Percentiles rank a stretch among this genome's conserved stretches.
Conservation (phyloP, 2,329 filamentous ascomycete genomes). For the Dactylella cylindrospora region DNA sequence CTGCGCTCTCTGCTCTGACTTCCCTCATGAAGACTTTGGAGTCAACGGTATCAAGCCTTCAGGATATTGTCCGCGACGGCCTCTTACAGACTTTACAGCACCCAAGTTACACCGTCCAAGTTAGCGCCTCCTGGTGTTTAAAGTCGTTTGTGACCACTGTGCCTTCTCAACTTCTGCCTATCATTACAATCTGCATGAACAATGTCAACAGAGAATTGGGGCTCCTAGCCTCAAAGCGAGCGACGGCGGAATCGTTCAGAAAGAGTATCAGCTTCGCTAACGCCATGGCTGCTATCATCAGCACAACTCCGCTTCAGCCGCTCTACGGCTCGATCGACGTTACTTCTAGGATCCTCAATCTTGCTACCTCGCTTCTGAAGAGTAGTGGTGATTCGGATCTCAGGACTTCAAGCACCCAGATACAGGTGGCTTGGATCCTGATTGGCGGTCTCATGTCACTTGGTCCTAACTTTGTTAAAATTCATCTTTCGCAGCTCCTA, state of each 20-base stretch:
- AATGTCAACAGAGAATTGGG: slow-evolving; percentile 84
- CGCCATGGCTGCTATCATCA: slow-evolving; percentile 84
- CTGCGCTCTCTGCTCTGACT: slow-evolving; percentile 74
- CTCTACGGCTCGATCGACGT: slow-evolving; percentile 94
- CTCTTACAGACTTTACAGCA: slow-evolving; percentile 89
- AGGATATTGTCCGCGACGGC: slow-evolving; percentile 81
- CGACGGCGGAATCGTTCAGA: slow-evolving; percentile 66
- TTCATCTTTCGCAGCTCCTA: slow-evolving; percentile 89
- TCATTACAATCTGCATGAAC: slow-evolving; percentile 94
- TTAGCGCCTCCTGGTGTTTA: slow-evolving; percentile 82
- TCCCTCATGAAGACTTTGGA: slow-evolving; percentile 78
- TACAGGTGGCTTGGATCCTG: slow-evolving; percentile 96
- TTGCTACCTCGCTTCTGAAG: slow-evolving; percentile 89
- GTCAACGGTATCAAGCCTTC: slow-evolving; percentile 75
- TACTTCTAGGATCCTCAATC: slow-evolving; percentile 84
- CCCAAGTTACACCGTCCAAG: slow-evolving; percentile 92
- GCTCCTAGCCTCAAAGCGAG: slow-evolving; percentile 69
- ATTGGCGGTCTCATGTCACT: slow-evolving; percentile 96
- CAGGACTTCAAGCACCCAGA: slow-evolving; percentile 86
- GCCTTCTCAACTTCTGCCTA: slow-evolving; percentile 85
- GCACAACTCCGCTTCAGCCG: slow-evolving; percentile 82
- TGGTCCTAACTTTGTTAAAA: slow-evolving; percentile 97
- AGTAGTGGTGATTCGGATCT: slow-evolving; percentile 88
- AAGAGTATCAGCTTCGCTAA: slow-evolving; percentile 89
- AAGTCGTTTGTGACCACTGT: slow-evolving; percentile 86